Percentiles rank a stretch among this genome's conserved stretches.
Evolutionary conservation across 805 yeast genomes (phyloP).

Genomic region (Barnettozyma populi): DNA sequence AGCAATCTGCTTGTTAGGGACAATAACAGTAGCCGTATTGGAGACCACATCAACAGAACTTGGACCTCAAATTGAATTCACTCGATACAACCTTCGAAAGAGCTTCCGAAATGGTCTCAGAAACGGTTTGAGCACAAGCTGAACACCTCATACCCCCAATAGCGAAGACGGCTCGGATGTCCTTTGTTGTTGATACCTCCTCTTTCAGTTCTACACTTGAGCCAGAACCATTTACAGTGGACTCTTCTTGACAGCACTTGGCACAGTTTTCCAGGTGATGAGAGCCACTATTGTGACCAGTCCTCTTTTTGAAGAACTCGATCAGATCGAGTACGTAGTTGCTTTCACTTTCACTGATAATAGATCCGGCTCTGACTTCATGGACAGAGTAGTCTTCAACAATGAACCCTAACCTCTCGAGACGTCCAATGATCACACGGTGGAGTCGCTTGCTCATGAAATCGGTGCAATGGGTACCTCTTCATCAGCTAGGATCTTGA

Average conservation of each 20-base stretch:
- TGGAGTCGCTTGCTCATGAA: constrained; percentile 5
- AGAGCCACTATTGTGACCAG: not conserved
- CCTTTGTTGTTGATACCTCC: constrained; percentile 4
- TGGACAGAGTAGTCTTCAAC: constrained; percentile 23
- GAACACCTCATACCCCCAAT: constrained; percentile 70
- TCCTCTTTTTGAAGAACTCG: constrained; percentile 13
- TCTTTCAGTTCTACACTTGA: not conserved
- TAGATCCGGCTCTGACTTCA: constrained; percentile 18
- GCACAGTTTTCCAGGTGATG: constrained; percentile 38
- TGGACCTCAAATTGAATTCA: constrained; percentile 13
- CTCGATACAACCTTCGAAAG: constrained; percentile 11
- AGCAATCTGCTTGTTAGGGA: constrained; percentile 47
- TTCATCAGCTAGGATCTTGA: constrained; percentile 14
- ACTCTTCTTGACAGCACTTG: constrained; percentile 31
- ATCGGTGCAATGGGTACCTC: constrained; percentile 11
- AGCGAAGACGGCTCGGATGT: constrained; percentile 47
- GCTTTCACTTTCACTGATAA: constrained; percentile 2
- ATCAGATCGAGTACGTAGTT: constrained; percentile 17
- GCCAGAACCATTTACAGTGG: constrained; percentile 17
- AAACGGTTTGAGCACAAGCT: constrained; percentile 48
- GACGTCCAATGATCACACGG: constrained; percentile 3
- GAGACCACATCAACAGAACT: constrained; percentile 45
- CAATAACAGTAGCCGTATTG: constrained; percentile 47
- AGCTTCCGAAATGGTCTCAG: constrained; percentile 33
- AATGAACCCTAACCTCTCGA: constrained; percentile 17